phyloP scores from a whole-genome alignment of 768 basidiomycete species.

The Pleurotus ostreatus region DNA sequence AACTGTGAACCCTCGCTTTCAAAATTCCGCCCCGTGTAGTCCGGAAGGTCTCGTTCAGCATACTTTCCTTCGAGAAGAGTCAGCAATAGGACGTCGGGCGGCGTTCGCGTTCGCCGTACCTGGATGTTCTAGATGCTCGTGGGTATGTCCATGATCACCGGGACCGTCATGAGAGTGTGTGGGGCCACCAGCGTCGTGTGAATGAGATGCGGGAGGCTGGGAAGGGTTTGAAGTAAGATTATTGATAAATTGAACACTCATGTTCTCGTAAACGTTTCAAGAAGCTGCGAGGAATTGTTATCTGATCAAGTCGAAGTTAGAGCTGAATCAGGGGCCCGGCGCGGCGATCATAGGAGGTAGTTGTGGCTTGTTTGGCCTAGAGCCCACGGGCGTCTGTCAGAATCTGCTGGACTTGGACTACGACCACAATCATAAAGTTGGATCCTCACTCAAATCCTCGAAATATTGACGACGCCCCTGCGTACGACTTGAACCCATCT shows the following conservation, averaged over 20 bases:
- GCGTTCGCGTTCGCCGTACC: conserved; percentile 40
- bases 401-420: too few species aligned
- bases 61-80: conserved; percentile 65
- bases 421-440: too few species aligned
- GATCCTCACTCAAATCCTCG: too few species aligned
- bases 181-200: conserved; percentile 41
- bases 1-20: conserved; percentile 89
- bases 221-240: conserved; percentile 39
- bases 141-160: conserved; percentile 90
- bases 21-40: conserved; percentile 81
- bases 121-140: conserved; percentile 87
- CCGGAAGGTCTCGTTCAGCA: conserved; percentile 87
- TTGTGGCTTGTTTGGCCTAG: too few species aligned
- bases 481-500: too few species aligned
- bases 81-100: neutral
- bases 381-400: too few species aligned
- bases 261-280: conserved; percentile 14
- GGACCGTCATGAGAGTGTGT: conserved; percentile 50
- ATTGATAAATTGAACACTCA: conserved; percentile 78
- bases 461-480: too few species aligned
- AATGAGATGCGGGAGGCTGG: conserved; percentile 36
- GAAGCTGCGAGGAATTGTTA: neutral
- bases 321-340: too few species aligned
- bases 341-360: too few species aligned
- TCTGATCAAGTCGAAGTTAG: neutral